Conservation (phyloP, 2,329 filamentous ascomycete species). For the Coniella vitis region DNA sequence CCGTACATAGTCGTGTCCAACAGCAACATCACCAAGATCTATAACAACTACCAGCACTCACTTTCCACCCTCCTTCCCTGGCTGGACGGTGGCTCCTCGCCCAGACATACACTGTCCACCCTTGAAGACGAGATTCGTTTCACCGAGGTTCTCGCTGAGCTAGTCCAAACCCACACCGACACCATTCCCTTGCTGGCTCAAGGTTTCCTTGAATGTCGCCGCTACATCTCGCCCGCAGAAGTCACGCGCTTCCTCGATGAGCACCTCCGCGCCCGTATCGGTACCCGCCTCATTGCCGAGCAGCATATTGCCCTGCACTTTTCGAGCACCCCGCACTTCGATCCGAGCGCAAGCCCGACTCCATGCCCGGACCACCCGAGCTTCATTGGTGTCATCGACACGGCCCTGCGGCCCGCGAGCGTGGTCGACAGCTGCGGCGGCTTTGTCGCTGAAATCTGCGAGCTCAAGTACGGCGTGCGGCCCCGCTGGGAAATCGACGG, state of each 20-base stretch:
- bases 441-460: conserved; percentile 93
- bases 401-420: conserved; percentile 70
- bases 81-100: conserved; percentile 28
- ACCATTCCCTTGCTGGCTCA: conserved; percentile 89
- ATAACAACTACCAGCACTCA: conserved; percentile 93
- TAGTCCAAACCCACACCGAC: conserved; percentile 91
- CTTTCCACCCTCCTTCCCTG: conserved; percentile 86
- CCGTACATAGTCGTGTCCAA: conserved; percentile 99
- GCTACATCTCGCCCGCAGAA: conserved; percentile 75
- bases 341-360: conserved; percentile 43
- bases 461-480: conserved; percentile 87
- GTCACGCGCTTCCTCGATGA: conserved; percentile 92
- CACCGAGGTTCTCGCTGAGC: conserved; percentile 84
- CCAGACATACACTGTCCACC: conserved; percentile 57
- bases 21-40: conserved; percentile 87
- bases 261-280: conserved; percentile 87
- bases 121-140: conserved; percentile 86
- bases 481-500: conserved; percentile 77
- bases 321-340: conserved; percentile 61
- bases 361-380: conserved; percentile 48
- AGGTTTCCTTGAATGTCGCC: conserved; percentile 87
- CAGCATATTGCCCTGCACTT: conserved; percentile 91
- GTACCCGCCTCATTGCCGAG: conserved; percentile 88
- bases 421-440: conserved; percentile 80
- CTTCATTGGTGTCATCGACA: conserved; percentile 95